Evolutionary conservation across 306 rosid species (phyloP).

Genomic region (Quercus gilva): DNA sequence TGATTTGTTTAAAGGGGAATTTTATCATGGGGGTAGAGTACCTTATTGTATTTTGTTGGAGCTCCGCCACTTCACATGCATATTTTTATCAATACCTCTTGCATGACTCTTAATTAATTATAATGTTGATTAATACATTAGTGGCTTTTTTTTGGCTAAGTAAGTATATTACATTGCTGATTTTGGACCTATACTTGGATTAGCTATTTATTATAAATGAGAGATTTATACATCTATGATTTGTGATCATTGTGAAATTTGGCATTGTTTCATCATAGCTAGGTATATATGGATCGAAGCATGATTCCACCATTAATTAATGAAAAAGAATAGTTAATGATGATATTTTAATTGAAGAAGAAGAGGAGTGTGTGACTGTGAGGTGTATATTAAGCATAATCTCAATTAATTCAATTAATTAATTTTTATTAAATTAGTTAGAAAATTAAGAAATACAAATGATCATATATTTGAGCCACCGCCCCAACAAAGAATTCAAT

Average conservation of each 20-base stretch:
- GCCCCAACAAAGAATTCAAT: slow-evolving; percentile 34
- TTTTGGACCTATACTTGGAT: not conserved
- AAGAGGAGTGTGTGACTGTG: no score
- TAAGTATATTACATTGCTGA: not conserved
- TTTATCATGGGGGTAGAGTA: not conserved
- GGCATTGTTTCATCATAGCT: no score
- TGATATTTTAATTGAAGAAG: not conserved
- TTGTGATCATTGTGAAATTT: no score
- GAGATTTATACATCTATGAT: not conserved
- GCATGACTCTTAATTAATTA: not conserved
- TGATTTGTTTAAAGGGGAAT: not conserved
- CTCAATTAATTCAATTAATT: no score
- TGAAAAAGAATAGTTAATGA: not conserved
- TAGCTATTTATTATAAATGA: not conserved
- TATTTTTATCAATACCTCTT: not conserved
- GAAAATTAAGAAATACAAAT: no score
- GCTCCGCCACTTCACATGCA: not conserved
- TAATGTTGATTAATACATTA: no score
- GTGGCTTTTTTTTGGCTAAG: no score
- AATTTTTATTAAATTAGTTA: no score
- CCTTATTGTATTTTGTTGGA: not conserved
- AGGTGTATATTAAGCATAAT: no score
- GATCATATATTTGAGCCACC: slow-evolving; percentile 28
- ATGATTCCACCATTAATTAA: not conserved
- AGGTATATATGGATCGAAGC: not conserved